A percentile compares a stretch with the other conserved stretches of the same genome.
Conservation (phyloP, 768 basidiomycete genomes). For the Dictyophora rubrovolvata region DNA sequence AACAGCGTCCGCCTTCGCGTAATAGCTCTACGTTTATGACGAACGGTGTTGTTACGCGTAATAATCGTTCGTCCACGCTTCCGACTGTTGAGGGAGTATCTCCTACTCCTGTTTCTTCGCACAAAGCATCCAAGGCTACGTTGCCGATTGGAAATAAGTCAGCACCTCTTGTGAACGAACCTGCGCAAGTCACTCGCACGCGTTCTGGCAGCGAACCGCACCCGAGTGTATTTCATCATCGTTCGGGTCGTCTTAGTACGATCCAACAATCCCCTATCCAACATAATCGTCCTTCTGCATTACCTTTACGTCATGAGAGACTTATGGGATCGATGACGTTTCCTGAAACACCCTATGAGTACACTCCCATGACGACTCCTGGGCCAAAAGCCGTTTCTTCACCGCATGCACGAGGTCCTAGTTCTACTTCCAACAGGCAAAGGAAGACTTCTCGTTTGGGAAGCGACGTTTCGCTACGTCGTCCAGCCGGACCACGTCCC, state of each 20-base stretch:
- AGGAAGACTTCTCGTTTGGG: background rate
- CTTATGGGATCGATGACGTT: background rate
- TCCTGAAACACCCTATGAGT: conserved; percentile 6
- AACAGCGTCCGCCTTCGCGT: background rate
- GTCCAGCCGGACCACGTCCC: background rate
- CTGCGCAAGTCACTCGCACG: background rate
- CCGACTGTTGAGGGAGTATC: background rate
- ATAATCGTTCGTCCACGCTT: background rate
- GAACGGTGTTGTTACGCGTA: background rate
- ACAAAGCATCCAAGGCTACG: background rate
- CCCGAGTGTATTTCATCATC: background rate
- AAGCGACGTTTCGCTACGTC: background rate
- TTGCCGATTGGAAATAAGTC: background rate
- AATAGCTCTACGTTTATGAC: background rate
- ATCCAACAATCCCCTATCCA: background rate
- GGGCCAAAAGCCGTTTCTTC: background rate
- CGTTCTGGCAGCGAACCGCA: background rate
- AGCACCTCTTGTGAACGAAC: background rate
- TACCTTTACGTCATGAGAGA: background rate
- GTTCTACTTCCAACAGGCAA: background rate
- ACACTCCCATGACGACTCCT: conserved; percentile 1
- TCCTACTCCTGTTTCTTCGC: background rate
- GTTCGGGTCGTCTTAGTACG: background rate
- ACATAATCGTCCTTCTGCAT: background rate
- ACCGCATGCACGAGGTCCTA: background rate